Evolutionary conservation across 306 rosid genomes (phyloP).

Genomic region (Benincasa hispida): DNA sequence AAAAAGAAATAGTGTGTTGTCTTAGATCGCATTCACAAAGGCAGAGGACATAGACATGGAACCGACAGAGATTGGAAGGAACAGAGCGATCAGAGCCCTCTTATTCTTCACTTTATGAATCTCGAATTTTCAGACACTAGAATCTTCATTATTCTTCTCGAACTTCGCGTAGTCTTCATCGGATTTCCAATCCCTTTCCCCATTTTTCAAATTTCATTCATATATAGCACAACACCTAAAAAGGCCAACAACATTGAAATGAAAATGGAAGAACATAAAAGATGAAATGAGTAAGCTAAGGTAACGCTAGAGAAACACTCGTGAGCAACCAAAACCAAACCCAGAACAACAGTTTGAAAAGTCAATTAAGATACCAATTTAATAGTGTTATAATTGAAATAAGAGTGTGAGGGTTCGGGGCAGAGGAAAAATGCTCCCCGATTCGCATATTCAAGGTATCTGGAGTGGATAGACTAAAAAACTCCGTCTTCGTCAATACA

Average conservation of each 20-base stretch:
- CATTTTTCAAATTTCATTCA: not conserved
- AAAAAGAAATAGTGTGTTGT: not conserved
- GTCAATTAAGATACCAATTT: not conserved
- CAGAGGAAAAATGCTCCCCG: not conserved
- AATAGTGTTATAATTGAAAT: not conserved
- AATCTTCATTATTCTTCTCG: not conserved
- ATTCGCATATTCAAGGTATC: conserved; percentile 10
- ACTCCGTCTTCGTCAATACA: conserved; percentile 6
- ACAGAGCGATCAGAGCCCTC: not conserved
- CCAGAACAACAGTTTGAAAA: not conserved
- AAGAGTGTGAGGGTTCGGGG: not conserved
- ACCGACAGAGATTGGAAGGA: not conserved
- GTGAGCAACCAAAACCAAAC: not conserved
- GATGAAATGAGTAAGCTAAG: not conserved
- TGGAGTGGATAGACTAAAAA: not conserved
- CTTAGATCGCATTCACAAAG: not conserved
- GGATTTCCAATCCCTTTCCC: not conserved
- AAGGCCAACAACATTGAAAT: not conserved
- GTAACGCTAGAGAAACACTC: too few relatives aligned
- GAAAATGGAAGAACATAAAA: not conserved
- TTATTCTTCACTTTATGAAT: not conserved
- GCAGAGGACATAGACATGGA: not conserved
- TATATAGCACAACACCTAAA: too few relatives aligned
- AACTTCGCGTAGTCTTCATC: not conserved
- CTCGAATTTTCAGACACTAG: not conserved